Conservation (phyloP, 2,329 filamentous ascomycete species). For the Colletotrichum agaves region DNA sequence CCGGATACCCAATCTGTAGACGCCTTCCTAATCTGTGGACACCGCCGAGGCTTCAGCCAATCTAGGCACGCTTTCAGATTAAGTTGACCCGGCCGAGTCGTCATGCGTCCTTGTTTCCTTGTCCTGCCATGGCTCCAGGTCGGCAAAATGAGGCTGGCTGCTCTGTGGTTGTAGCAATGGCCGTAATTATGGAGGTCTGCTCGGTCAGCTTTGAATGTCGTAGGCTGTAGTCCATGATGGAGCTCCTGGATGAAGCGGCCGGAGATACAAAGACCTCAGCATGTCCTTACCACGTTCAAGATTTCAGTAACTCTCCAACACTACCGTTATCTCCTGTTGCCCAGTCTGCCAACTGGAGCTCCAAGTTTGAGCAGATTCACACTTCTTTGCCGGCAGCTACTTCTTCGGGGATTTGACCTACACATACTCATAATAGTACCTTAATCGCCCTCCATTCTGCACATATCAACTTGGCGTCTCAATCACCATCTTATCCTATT, state of each 20-base stretch:
- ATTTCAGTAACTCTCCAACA: not conserved
- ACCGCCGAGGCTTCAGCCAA: not conserved
- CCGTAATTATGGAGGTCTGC: constrained; percentile 7
- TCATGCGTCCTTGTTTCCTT: constrained; percentile 20
- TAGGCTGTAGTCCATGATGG: not conserved
- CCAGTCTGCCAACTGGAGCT: not conserved
- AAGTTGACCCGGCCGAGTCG: constrained; percentile 21
- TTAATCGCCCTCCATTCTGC: too few species aligned
- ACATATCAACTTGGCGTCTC: not conserved
- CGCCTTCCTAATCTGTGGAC: not conserved
- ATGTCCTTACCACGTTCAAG: not conserved
- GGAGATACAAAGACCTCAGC: constrained; percentile 14
- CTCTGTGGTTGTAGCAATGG: not conserved
- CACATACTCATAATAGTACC: too few species aligned
- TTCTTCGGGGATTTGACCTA: too few species aligned
- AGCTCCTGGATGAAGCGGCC: not conserved
- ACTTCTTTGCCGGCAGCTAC: not conserved
- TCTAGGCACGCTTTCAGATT: constrained; percentile 23
- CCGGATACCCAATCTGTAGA: constrained; percentile 1
- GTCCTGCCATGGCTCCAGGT: not conserved
- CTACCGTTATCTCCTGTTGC: not conserved
- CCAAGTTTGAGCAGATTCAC: not conserved
- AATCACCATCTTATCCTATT: not conserved
- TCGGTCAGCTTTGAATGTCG: not conserved
- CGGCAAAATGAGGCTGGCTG: constrained; percentile 2